phyloP scores from a whole-genome alignment of 1,284 basidiomycete genomes.

The Trametes hirsuta region DNA sequence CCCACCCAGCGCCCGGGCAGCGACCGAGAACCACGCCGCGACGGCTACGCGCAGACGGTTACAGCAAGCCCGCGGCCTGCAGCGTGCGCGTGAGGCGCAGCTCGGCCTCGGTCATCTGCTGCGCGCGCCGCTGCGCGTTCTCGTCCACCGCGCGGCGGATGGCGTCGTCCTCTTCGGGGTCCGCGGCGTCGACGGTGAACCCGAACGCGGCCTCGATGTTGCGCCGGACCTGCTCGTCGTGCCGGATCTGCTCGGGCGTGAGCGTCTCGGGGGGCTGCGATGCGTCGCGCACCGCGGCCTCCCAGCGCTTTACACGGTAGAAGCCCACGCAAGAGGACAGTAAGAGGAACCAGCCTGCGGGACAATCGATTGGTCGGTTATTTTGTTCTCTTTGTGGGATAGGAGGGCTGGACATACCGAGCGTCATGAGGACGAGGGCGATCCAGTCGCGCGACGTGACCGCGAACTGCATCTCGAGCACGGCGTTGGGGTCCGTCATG shows the following conservation, averaged over 20 bases:
- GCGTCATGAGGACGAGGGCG: constrained; percentile 87
- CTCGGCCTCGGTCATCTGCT: constrained; percentile 40
- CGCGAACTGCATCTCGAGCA: constrained; percentile 23
- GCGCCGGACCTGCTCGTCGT: constrained; percentile 49
- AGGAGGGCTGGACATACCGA: constrained; percentile 53
- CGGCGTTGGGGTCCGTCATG: constrained; percentile 21
- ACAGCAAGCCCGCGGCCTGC: constrained; percentile 55
- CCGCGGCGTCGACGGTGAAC: constrained; percentile 35
- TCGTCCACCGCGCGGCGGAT: constrained; percentile 6
- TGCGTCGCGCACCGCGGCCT: constrained; percentile 58
- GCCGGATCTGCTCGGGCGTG: constrained; percentile 48
- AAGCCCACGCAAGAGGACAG: constrained; percentile 80
- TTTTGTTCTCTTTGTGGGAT: not conserved
- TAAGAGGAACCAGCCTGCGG: constrained; percentile 86
- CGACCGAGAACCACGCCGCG: not conserved
- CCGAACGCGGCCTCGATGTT: constrained; percentile 54
- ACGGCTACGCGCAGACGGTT: not conserved
- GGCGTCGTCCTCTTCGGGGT: constrained; percentile 19
- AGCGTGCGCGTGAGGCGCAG: constrained; percentile 53
- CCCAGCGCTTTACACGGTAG: constrained; percentile 86
- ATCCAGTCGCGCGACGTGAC: constrained; percentile 75
- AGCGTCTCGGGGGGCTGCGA: constrained; percentile 35
- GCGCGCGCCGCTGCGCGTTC: constrained; percentile 14
- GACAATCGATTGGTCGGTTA: not conserved
- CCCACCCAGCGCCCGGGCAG: not conserved